phyloP scores from a whole-genome alignment of 495 filamentous ascomycete genomes.

The Terfezia boudieri region DNA sequence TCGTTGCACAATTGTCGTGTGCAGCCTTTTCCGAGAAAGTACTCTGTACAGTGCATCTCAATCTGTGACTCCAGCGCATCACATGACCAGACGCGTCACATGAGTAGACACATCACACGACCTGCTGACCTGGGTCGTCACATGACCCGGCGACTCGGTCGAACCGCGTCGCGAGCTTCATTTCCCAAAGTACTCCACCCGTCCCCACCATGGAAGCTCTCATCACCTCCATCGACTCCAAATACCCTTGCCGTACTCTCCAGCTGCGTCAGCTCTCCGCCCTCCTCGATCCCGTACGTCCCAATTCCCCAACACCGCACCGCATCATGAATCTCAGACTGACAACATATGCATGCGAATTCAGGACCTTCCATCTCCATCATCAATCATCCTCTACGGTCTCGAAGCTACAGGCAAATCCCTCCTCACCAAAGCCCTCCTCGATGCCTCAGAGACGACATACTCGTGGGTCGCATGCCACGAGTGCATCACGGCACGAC shows the following conservation, averaged over 20 bases:
- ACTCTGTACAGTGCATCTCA: no score
- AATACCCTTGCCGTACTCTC: neutral
- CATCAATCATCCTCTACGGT: constrained; percentile 49
- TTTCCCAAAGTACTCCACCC: no score
- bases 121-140: no score
- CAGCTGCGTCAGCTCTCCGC: neutral
- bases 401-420: constrained; percentile 86
- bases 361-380: neutral
- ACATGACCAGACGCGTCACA: no score
- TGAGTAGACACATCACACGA: no score
- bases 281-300: neutral
- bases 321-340: neutral
- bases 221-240: neutral
- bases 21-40: no score
- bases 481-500: constrained; percentile 78
- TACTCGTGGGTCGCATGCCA: constrained; percentile 53
- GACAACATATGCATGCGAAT: neutral
- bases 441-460: constrained; percentile 22
- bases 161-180: no score
- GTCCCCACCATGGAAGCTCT: no score
- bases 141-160: no score
- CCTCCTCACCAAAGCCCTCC: constrained; percentile 38
- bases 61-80: no score
- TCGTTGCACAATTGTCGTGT: no score
- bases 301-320: neutral